Evolutionary conservation across 805 yeast species (phyloP), one percentile per base, ranked within the genome.

Genomic region (Kurtzmaniella fragi): DNA sequence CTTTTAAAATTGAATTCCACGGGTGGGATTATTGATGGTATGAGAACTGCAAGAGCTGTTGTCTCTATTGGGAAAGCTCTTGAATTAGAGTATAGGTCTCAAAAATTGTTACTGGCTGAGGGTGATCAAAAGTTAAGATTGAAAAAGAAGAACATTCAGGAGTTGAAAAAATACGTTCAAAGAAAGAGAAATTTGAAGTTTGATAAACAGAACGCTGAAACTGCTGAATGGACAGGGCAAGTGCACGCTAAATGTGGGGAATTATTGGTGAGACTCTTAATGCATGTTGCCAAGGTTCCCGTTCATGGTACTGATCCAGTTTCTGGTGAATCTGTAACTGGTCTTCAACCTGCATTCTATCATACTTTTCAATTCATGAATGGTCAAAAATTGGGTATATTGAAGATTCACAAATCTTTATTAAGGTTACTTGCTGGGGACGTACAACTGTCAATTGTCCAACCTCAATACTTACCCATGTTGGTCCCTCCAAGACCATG

Each of bases 391-490:
- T 63, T 88, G 20, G 99, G 99, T 32, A 81, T 90, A 8, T 65
- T 93, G 41, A 82, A 80, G 44, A 64, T 87, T 8, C 96, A 93
- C 59, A 77, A 77, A 44, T 71, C 75, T 10, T 71, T 93, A 37
- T 75, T 82, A 3, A 71, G 75, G 23, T 79, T 77, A 50, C 61
- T 93, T 37, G 80, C 87, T 8, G 78, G 82, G 3, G 89, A 82
- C 38, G 69, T 78, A 27, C 63, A 80, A 5, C 70, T 73, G 17
- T 82, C 82, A 37, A 71, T 84, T 1, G 78, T 84, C 4, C 86
- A 80, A 51, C 96, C 98, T 0, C 97, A 91, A 58, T 71, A 77
- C 44, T 69, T 93, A 38, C 99, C 99, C 7, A 93, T 93, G 99
- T 69, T 93, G 35, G 83, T 85, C 7, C 77, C 79, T 45, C 99